Conservation (phyloP, 371 early-diverging fungal species). For the Mucor saturninus region DNA sequence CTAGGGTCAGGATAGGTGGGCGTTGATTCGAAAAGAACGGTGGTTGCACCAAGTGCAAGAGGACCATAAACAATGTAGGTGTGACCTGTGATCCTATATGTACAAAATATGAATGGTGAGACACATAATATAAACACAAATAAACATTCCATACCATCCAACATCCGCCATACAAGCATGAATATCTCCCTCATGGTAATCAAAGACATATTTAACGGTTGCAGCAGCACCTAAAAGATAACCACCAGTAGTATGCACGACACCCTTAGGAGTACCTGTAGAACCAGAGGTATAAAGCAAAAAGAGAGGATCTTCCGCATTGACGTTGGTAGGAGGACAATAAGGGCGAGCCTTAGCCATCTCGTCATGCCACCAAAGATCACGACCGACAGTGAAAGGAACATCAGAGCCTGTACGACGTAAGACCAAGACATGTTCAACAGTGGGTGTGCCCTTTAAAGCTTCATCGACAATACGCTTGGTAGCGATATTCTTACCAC, state of each 20-base stretch:
- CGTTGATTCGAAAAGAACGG: constrained; percentile 91
- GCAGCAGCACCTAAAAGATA: constrained; percentile 90
- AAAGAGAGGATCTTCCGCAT: constrained; percentile 94
- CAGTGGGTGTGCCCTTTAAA: constrained; percentile 67
- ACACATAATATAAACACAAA: constrained; percentile 31
- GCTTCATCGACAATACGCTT: constrained; percentile 94
- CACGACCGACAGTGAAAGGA: constrained; percentile 72
- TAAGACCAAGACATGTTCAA: constrained; percentile 85
- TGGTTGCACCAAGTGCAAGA: constrained; percentile 86
- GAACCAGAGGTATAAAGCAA: constrained; percentile 96
- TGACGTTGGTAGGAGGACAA: constrained; percentile 80
- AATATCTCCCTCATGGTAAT: constrained; percentile 83
- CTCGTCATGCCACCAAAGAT: constrained; percentile 90
- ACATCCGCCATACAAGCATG: constrained; percentile 86
- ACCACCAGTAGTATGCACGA: constrained; percentile 93
- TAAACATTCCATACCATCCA: constrained; percentile 39
- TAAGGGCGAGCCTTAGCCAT: constrained; percentile 74
- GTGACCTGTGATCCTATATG: constrained; percentile 74
- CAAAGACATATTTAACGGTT: constrained; percentile 92
- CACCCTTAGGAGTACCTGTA: constrained; percentile 95
- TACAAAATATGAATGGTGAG: not conserved
- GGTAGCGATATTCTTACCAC: constrained; percentile 85
- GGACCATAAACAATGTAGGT: constrained; percentile 97
- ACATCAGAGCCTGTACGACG: constrained; percentile 82
- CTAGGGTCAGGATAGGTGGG: constrained; percentile 87